Base-by-base conservation (phyloP, 768 basidiomycete species). In the Calocybe gangraenosa region DNA sequence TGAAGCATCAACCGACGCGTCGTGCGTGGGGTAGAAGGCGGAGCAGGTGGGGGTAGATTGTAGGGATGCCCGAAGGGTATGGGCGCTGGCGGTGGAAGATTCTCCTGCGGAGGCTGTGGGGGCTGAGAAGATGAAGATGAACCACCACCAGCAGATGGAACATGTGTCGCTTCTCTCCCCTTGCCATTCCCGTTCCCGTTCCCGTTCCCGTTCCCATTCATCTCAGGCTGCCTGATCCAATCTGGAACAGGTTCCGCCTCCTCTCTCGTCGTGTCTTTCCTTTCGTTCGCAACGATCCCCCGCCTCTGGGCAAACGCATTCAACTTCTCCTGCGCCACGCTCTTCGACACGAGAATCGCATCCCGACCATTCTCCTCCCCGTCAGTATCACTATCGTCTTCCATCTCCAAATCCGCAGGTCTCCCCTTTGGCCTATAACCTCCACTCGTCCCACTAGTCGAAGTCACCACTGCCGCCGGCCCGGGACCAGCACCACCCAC, bases 1-100 rank as follows among this genome's bases (percentile, higher is more conserved):
- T 82, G 73, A 37, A 94, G 71, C 88, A 94, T 94, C 53, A 78
- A 75, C 40, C 88, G 73, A 2, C 92, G 76, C 2, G 90, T 92
- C 34, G 92, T 91, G 28, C 87, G 81, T 0, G 92, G 92, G 0
- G 89, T 90, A 53, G 85, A 84, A 2, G 88, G 87, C 14, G 78
- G 68, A 0, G 73, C 66, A 23, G 77, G 68, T 2, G 75, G 71
- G 0, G 88, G 88, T 19, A 91, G 74, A 55, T 87, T 86, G 65
- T 89, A 87, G 5, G 87, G 83, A 59, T 74, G 76, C 7, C 71
- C 73, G 2, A 87, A 62, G 1, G 81, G 78, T 39, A 83, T 81
- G 1, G 86, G 80, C 6, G 73, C 65, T 0, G 76, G 63, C 15
- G 42, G 42, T 4, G 58, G 53, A 15, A 31, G 49, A 14, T 35